Conservation (phyloP, 768 basidiomycete genomes). For the Hortiboletus flavorubellus region DNA sequence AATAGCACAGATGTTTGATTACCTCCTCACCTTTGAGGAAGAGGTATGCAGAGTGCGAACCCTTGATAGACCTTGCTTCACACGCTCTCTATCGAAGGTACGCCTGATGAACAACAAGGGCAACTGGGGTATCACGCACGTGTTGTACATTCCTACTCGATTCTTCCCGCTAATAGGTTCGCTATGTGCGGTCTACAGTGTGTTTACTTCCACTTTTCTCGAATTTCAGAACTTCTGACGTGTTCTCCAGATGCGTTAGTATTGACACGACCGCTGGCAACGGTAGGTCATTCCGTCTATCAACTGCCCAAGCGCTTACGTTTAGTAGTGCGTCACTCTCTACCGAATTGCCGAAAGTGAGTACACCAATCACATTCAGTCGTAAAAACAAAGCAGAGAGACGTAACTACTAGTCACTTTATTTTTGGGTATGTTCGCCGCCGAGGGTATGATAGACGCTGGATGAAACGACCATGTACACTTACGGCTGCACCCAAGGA, state of each 20-base stretch:
- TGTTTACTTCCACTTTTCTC: not conserved
- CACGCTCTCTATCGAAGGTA: not conserved
- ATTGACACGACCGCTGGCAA: not conserved
- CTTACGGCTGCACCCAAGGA: constrained; percentile 1
- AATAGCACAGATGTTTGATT: constrained; percentile 4
- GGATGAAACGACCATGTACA: not conserved
- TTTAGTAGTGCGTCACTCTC: constrained; percentile 2
- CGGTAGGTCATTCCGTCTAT: not conserved
- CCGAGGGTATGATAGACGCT: constrained; percentile 5
- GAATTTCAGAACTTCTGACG: not conserved
- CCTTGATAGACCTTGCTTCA: not conserved
- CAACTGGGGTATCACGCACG: constrained; percentile 10
- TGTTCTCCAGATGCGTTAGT: not conserved
- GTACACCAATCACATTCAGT: not conserved
- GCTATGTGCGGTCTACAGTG: constrained; percentile 4
- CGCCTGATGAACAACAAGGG: not conserved
- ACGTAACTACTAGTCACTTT: not conserved
- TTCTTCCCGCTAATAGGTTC: constrained; percentile 7
- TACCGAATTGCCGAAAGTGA: constrained; percentile 10
- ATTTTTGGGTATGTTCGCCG: constrained; percentile 3
- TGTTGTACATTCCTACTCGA: constrained; percentile 9
- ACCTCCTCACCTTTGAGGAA: constrained; percentile 11
- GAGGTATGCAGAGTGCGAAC: constrained; percentile 1
- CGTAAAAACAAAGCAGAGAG: not conserved
- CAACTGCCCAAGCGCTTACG: not conserved